Base-by-base conservation (phyloP, 305 asterid species). In the Fraxinus nigra region DNA sequence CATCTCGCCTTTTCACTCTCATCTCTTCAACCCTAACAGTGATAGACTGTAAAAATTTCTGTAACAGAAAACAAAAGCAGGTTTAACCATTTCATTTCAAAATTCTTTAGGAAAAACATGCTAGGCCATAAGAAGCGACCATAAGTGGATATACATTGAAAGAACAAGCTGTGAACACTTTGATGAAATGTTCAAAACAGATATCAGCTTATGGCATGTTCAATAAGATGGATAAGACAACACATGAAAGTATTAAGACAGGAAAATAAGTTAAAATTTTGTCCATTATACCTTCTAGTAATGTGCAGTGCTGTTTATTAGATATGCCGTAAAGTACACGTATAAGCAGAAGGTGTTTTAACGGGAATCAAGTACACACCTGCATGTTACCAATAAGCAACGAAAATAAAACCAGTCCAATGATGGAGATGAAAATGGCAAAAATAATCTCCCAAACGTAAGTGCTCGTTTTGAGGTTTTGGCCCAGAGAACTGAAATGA, bases 351-450 rank as follows among this genome's bases (percentile, higher is more conserved):
- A 77, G 3, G 1, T 43, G 51, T 4, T 65, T 16, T 7, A 80
- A 26, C 32, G 4, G 33, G 33, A 76, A 79, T 61, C 13, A 26
- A 22, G 28, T 3, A 9, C 37, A 33, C 74, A 89, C 95, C 93
- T 90, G 93, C 94, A 93, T 92, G 86, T 90, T 93, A 76, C 96
- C 93, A 59, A 93, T 92, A 69, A 93, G 93, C 73, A 88, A 85
- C 9, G 96, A 69, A 76, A 93, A 92, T 35, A 92, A 86, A 80
- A 92, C 84, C 82, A 93, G 82, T 26, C 94, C 96, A 13, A 86
- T 32, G 46, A 93, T 85, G 40, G 93, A 87, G 81, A 92, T 79
- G 81, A 34, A 59, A 70, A 90, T 61, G 33, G 93, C 92, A 32
- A 90, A 93, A 16, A 85, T 78, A 48, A 85, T 92, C 87, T 92